These are phyloP conservation scores for Lippia alba DNA, from an alignment of 305 asterid species.

Conservation along the genomic window DNA sequence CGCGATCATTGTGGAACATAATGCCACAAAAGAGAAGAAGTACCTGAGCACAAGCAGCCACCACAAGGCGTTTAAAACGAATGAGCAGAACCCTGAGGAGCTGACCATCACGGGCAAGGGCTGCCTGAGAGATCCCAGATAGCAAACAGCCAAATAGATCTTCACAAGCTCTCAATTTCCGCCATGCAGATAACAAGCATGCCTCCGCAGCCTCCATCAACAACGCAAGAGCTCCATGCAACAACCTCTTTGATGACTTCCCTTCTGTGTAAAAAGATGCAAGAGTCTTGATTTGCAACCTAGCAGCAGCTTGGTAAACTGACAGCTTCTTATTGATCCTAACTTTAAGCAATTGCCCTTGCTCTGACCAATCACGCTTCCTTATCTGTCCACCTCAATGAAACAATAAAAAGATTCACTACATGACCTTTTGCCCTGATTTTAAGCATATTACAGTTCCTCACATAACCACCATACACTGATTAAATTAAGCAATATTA, in stretches of 20 bases:
- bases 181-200: constrained; percentile 85
- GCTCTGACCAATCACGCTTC: constrained; percentile 94
- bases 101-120: constrained; percentile 89
- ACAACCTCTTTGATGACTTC: constrained; percentile 85
- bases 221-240: constrained; percentile 90
- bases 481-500: constrained; percentile 31
- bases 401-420: constrained; percentile 34
- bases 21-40: constrained; percentile 30
- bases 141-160: constrained; percentile 91
- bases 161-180: constrained; percentile 93
- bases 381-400: constrained; percentile 67
- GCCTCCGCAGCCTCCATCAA: constrained; percentile 92
- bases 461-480: constrained; percentile 17
- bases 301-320: constrained; percentile 87
- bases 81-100: constrained; percentile 88
- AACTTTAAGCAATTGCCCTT: constrained; percentile 83
- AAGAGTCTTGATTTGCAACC: constrained; percentile 76
- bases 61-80: constrained; percentile 90
- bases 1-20: constrained; percentile 33
- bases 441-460: constrained; percentile 27
- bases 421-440: constrained; percentile 20
- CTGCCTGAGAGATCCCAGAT: constrained; percentile 90
- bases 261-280: constrained; percentile 83
- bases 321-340: constrained; percentile 85
- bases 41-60: constrained; percentile 92